Evolutionary conservation across 1,139 yeast species (phyloP).

Genomic region (Yamadazyma sp.): DNA sequence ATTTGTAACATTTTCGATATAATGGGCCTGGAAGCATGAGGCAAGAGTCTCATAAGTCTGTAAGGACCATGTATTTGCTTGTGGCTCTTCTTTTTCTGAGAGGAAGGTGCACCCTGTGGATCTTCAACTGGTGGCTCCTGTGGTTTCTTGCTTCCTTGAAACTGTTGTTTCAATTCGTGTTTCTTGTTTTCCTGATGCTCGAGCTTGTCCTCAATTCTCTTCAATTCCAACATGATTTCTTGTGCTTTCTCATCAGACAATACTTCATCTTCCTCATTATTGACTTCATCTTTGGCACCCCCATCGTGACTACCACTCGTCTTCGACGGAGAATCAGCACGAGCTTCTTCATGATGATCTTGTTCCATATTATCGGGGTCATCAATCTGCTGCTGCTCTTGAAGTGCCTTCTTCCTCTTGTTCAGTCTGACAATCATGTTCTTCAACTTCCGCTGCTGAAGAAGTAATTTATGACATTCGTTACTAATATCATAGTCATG

Average conservation of each 20-base stretch:
- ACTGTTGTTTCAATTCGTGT: conserved; percentile 34
- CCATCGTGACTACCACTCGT: background rate
- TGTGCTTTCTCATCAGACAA: conserved; percentile 35
- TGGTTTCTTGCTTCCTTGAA: conserved; percentile 21
- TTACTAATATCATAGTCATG: conserved; percentile 53
- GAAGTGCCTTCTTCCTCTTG: conserved; percentile 33
- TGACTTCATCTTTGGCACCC: conserved; percentile 8
- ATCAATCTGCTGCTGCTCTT: conserved; percentile 2
- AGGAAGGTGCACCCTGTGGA: conserved; percentile 5
- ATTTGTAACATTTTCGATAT: conserved; percentile 71
- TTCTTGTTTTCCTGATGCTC: conserved; percentile 41
- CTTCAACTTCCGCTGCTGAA: conserved; percentile 47
- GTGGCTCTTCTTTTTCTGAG: conserved; percentile 32
- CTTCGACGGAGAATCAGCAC: background rate
- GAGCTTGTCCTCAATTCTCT: conserved; percentile 37
- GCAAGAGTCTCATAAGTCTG: conserved; percentile 80
- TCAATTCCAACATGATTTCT: conserved; percentile 32
- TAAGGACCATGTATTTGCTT: conserved; percentile 76
- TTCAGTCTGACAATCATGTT: conserved; percentile 45
- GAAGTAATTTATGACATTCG: conserved; percentile 48
- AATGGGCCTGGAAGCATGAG: conserved; percentile 80
- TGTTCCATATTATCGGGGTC: conserved; percentile 12
- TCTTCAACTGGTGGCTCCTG: conserved; percentile 14
- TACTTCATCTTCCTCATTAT: conserved; percentile 23
- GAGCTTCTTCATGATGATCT: conserved; percentile 11